Conservation (phyloP, 116 monocot genomes). For the Zostera marina region DNA sequence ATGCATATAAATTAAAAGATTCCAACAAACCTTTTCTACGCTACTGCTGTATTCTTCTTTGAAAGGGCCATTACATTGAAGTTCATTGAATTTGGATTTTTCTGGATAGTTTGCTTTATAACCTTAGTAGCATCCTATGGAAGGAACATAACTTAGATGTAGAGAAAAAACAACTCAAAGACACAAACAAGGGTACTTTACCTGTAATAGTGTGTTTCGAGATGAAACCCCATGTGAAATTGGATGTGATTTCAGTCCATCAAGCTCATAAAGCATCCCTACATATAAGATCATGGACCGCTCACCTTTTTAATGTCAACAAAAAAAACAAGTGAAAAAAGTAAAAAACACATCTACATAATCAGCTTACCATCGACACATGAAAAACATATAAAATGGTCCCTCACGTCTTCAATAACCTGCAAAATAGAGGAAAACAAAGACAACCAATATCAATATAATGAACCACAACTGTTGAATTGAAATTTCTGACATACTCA, state of each 20-base stretch:
- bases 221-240: too few species aligned
- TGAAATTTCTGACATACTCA: constrained; percentile 6
- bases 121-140: constrained; percentile 62
- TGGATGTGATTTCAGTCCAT: too few species aligned
- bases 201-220: too few species aligned
- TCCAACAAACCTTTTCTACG: too few species aligned
- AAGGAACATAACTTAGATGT: not conserved
- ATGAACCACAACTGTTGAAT: not conserved
- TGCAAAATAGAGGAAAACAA: too few species aligned
- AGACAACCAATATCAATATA: not conserved
- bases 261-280: too few species aligned
- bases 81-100: constrained; percentile 50
- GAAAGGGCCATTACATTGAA: constrained; percentile 92
- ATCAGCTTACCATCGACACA: constrained; percentile 62
- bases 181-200: not conserved
- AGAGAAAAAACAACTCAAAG: too few species aligned
- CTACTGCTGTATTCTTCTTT: constrained; percentile 16
- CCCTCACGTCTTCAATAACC: constrained; percentile 44
- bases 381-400: constrained; percentile 78
- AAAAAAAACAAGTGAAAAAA: too few species aligned
- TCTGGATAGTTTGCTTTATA: constrained; percentile 48
- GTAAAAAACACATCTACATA: too few species aligned
- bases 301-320: too few species aligned
- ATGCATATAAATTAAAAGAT: too few species aligned
- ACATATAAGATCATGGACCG: too few species aligned